phyloP scores from a whole-genome alignment of 768 basidiomycete genomes.

The Boletus insuetus region DNA sequence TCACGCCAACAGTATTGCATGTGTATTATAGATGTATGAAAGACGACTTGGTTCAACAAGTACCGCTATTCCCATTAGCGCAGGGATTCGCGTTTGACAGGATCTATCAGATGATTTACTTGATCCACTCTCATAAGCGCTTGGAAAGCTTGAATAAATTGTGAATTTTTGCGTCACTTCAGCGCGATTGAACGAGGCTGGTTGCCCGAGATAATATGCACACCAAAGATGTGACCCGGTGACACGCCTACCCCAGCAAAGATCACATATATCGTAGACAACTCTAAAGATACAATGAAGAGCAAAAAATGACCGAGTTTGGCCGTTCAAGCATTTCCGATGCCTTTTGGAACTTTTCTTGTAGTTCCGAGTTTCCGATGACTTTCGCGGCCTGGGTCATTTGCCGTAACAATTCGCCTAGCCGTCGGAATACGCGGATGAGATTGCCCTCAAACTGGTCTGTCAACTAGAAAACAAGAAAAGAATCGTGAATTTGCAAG shows the following conservation, averaged over 20 bases:
- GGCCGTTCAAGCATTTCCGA: slow-evolving; percentile 92
- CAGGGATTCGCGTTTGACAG: too few relatives aligned
- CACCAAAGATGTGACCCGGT: background rate
- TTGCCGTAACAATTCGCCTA: slow-evolving; percentile 92
- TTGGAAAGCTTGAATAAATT: too few relatives aligned
- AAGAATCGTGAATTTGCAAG: background rate
- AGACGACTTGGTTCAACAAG: background rate
- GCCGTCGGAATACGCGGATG: slow-evolving; percentile 91
- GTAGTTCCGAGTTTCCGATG: slow-evolving; percentile 91
- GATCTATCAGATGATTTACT: too few relatives aligned
- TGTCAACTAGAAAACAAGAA: slow-evolving; percentile 57
- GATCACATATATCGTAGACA: background rate
- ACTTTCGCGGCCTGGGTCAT: slow-evolving; percentile 96
- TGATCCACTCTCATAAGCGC: too few relatives aligned
- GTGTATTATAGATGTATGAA: slow-evolving; percentile 7
- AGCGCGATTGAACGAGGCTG: too few relatives aligned
- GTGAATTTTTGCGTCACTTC: too few relatives aligned
- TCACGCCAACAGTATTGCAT: background rate
- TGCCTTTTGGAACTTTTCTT: slow-evolving; percentile 90
- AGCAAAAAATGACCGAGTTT: slow-evolving; percentile 91
- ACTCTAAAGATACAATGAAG: slow-evolving; percentile 73
- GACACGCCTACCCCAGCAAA: background rate
- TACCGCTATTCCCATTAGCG: too few relatives aligned
- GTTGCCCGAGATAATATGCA: too few relatives aligned
- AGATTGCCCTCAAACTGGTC: slow-evolving; percentile 97